These are phyloP conservation scores for Avicennia marina DNA, from an alignment of 257 asterid species.

Conservation along the genomic window DNA sequence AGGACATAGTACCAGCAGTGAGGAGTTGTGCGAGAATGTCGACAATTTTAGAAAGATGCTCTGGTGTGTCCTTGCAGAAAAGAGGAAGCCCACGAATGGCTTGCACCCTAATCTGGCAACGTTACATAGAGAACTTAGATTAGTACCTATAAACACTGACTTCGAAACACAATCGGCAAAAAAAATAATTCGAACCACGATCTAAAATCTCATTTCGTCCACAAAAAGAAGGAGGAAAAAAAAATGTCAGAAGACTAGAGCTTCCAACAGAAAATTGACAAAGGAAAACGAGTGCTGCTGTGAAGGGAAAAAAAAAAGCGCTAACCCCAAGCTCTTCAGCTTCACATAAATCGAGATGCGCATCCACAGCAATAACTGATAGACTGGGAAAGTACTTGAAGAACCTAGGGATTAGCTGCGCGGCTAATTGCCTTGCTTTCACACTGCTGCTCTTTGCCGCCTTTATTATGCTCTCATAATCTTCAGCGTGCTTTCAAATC, in stretches of 20 bases:
- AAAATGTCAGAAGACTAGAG: neutral
- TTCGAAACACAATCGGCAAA: neutral
- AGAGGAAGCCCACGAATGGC: constrained; percentile 97
- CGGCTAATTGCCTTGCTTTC: constrained; percentile 88
- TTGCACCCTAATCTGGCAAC: constrained; percentile 76
- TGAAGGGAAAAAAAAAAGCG: neutral
- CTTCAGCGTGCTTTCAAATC: constrained; percentile 47
- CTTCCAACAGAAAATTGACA: constrained; percentile 16
- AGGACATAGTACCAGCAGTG: constrained; percentile 66
- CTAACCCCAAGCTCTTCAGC: constrained; percentile 96
- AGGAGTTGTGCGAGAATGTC: constrained; percentile 96
- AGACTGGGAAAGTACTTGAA: constrained; percentile 74
- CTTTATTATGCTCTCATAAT: constrained; percentile 70
- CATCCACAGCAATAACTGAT: constrained; percentile 71
- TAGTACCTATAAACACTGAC: neutral
- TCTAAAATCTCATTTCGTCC: constrained; percentile 2
- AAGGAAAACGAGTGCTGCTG: neutral
- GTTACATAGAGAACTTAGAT: constrained; percentile 9
- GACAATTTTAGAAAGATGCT: constrained; percentile 83
- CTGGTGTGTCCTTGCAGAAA: constrained; percentile 97
- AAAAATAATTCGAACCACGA: neutral
- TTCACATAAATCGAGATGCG: constrained; percentile 93
- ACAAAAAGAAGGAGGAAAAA: neutral
- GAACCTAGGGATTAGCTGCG: constrained; percentile 88
- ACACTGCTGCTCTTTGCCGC: constrained; percentile 69